Evolutionary conservation across 192 early-diverging fungal genomes (phyloP).

Genomic region (Polychytrium aggregatum): DNA sequence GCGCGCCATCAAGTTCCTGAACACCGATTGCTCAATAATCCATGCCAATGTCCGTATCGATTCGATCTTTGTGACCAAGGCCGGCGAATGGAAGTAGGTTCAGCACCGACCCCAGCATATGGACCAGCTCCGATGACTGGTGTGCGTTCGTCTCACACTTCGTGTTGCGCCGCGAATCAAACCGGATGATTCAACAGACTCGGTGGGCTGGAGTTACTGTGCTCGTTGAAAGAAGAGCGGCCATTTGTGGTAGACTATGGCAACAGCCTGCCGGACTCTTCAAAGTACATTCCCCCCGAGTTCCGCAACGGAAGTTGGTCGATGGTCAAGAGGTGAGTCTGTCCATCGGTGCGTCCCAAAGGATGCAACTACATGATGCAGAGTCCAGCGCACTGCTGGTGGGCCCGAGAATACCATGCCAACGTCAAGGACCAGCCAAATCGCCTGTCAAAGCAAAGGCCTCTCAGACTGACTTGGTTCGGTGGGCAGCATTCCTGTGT

Average conservation of each 20-base stretch:
- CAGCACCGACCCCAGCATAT: not conserved
- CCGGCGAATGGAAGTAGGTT: conserved; percentile 79
- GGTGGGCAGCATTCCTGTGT: conserved; percentile 14
- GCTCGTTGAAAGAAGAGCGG: conserved; percentile 57
- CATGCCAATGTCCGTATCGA: conserved; percentile 74
- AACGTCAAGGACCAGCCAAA: no score
- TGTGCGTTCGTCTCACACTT: not conserved
- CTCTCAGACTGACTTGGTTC: not conserved
- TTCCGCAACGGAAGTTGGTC: conserved; percentile 33
- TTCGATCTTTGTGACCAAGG: conserved; percentile 76
- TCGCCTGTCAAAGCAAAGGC: no score
- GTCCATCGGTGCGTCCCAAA: no score
- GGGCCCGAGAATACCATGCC: no score
- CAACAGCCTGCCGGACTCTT: conserved; percentile 47
- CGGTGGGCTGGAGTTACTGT: conserved; percentile 75
- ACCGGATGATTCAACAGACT: conserved; percentile 41
- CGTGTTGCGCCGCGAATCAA: no score
- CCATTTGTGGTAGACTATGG: conserved; percentile 52
- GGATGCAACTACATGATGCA: no score
- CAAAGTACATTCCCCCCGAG: conserved; percentile 66
- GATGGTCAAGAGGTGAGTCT: not conserved
- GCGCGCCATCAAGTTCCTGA: conserved; percentile 79
- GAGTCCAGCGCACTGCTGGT: no score
- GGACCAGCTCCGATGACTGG: not conserved
- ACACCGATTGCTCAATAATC: conserved; percentile 70